Conservation (phyloP, 2,329 filamentous ascomycete genomes). For the Thyridium curvatum region DNA sequence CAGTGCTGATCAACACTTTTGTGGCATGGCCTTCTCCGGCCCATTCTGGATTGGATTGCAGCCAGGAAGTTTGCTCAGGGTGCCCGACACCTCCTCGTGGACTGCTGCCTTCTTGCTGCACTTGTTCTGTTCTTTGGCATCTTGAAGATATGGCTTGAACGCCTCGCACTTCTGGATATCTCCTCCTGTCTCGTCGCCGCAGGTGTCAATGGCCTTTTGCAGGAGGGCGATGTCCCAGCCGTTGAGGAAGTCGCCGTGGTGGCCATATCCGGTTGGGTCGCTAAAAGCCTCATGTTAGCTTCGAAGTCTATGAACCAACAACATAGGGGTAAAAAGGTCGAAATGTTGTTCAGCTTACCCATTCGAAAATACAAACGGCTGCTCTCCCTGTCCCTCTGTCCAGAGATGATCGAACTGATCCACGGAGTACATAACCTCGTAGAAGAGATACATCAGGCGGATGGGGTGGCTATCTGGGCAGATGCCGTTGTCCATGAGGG, state of each 20-base stretch:
- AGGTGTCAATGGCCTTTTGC: constrained; percentile 33
- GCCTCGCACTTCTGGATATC: too few species aligned
- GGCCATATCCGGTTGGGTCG: constrained; percentile 40
- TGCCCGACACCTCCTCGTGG: too few species aligned
- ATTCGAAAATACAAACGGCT: constrained; percentile 45
- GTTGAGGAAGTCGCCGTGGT: constrained; percentile 54
- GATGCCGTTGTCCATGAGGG: constrained; percentile 33
- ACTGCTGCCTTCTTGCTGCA: too few species aligned
- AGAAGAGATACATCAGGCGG: constrained; percentile 53
- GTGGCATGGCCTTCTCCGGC: too few species aligned
- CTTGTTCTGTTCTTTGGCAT: too few species aligned
- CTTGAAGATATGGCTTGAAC: too few species aligned
- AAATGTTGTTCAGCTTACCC: too few species aligned
- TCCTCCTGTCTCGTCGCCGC: background rate
- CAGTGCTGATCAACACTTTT: too few species aligned
- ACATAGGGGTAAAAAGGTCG: too few species aligned
- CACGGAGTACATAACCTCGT: constrained; percentile 51
- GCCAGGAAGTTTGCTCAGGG: too few species aligned
- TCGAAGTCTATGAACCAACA: constrained; percentile 4
- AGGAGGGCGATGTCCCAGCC: constrained; percentile 49
- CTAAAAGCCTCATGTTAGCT: constrained; percentile 5
- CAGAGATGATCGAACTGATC: constrained; percentile 41
- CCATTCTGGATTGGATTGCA: too few species aligned
- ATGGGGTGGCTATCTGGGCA: constrained; percentile 46
- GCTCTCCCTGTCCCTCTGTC: constrained; percentile 22